Evolutionary conservation across 805 yeast genomes (phyloP).

Genomic region (Metschnikowia rubicola): DNA sequence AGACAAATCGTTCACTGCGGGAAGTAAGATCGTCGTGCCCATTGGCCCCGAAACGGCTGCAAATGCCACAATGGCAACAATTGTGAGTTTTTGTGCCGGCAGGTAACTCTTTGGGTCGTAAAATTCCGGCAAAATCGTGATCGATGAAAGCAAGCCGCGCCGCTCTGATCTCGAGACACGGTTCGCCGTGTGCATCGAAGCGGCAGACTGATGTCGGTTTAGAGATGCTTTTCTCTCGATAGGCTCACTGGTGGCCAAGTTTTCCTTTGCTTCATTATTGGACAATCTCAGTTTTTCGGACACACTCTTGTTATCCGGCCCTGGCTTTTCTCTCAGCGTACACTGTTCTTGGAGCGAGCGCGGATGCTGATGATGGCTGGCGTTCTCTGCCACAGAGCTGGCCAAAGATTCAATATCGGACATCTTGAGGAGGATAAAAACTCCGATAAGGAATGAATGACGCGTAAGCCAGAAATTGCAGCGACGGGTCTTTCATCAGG

Average conservation of each 20-base stretch:
- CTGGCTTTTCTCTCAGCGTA: neutral
- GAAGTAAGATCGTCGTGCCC: conserved; percentile 82
- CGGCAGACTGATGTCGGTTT: neutral
- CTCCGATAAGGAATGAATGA: neutral
- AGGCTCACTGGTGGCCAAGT: no score
- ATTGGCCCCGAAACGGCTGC: conserved; percentile 83
- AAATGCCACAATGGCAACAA: conserved; percentile 64
- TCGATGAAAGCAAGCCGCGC: conserved; percentile 54
- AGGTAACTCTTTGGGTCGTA: conserved; percentile 70
- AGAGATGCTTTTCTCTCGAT: neutral
- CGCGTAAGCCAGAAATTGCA: neutral
- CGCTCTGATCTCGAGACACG: conserved; percentile 30
- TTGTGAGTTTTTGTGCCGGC: conserved; percentile 40
- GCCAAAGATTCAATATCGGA: conserved; percentile 10
- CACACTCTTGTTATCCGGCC: no score
- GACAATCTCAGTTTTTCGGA: neutral
- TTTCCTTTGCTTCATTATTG: no score
- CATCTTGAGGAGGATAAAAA: neutral
- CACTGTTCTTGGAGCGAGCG: conserved; percentile 1
- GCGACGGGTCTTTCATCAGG: no score
- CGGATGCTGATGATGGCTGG: conserved; percentile 1
- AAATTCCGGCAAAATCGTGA: conserved; percentile 64
- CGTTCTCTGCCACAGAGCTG: conserved; percentile 7
- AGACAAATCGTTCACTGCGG: conserved; percentile 65
- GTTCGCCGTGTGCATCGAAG: neutral